Percentiles rank a stretch among this genome's conserved stretches.
Conservation (phyloP, 352 stramenopile genomes). For the Aphanomyces euteiches region DNA sequence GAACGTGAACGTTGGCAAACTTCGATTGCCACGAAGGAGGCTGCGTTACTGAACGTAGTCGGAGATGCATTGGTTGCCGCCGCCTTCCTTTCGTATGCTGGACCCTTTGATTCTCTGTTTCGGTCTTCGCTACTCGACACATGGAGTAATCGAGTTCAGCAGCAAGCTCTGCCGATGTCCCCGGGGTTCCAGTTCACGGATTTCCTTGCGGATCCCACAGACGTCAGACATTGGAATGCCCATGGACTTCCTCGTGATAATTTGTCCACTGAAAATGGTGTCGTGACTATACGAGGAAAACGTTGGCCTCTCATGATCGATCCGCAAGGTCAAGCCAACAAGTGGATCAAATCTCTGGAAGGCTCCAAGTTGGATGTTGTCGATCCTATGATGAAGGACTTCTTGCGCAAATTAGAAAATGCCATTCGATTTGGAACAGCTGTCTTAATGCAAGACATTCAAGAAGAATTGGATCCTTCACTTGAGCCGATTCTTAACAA, state of each 20-base stretch:
- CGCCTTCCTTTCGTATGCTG: conserved; percentile 94
- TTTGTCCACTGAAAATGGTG: conserved; percentile 93
- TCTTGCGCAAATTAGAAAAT: conserved; percentile 91
- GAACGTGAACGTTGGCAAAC: conserved; percentile 93
- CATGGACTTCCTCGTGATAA: conserved; percentile 90
- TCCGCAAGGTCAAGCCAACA: conserved; percentile 94
- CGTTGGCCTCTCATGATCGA: conserved; percentile 98
- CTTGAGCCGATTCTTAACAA: conserved; percentile 93
- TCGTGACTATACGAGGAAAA: conserved; percentile 92
- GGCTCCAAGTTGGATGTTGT: conserved; percentile 84
- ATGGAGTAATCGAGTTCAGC: conserved; percentile 87
- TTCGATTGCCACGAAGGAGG: conserved; percentile 88
- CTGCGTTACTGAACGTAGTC: conserved; percentile 83
- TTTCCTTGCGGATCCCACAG: conserved; percentile 90
- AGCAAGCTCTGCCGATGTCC: conserved; percentile 79
- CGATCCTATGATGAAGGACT: conserved; percentile 94
- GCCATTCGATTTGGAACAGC: conserved; percentile 91
- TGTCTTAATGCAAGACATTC: conserved; percentile 94
- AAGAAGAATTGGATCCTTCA: conserved; percentile 93
- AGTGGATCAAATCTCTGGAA: conserved; percentile 96
- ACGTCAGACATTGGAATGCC: conserved; percentile 94
- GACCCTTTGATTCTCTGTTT: conserved; percentile 93
- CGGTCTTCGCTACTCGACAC: conserved; percentile 74
- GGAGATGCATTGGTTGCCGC: conserved; percentile 91
- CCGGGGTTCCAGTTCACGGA: conserved; percentile 88